Conservation (phyloP, 1,139 yeast species). For the Debaryomycetaceae sp. region DNA sequence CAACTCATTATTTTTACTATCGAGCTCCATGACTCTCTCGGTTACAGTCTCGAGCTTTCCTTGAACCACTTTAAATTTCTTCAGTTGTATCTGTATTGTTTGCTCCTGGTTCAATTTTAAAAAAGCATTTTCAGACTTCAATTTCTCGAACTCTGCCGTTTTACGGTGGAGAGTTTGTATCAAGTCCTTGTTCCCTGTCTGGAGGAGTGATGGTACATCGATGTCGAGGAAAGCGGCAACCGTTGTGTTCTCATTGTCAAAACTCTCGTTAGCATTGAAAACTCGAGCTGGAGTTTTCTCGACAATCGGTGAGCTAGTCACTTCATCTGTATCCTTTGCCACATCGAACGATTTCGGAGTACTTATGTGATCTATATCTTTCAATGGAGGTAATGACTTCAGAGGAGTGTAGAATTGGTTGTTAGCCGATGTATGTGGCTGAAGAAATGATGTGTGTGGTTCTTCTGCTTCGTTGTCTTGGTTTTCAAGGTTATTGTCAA, state of each 20-base stretch:
- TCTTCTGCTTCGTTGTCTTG: constrained; percentile 2
- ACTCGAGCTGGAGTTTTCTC: neutral
- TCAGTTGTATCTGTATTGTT: constrained; percentile 31
- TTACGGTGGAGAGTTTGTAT: constrained; percentile 38
- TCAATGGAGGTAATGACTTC: constrained; percentile 41
- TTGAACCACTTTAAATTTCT: constrained; percentile 18
- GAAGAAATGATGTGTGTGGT: constrained; percentile 8
- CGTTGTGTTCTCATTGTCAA: constrained; percentile 3
- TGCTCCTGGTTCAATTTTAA: constrained; percentile 57
- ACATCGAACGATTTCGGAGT: constrained; percentile 44
- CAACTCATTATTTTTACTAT: constrained; percentile 23
- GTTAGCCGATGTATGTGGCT: constrained; percentile 10
- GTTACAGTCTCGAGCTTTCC: constrained; percentile 21
- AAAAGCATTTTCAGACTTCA: constrained; percentile 50
- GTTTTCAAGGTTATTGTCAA: neutral
- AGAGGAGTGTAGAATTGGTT: constrained; percentile 41
- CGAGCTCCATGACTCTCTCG: constrained; percentile 27
- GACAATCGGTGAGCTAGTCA: constrained; percentile 20
- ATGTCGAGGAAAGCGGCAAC: constrained; percentile 35
- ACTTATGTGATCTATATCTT: constrained; percentile 40
- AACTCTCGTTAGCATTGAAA: neutral
- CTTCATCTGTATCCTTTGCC: constrained; percentile 28
- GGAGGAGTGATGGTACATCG: constrained; percentile 18
- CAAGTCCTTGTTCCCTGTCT: constrained; percentile 16
- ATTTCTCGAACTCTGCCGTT: constrained; percentile 45